Evolutionary conservation across 2,329 filamentous ascomycete species (phyloP).

Genomic region (Trichoderma sp.): DNA sequence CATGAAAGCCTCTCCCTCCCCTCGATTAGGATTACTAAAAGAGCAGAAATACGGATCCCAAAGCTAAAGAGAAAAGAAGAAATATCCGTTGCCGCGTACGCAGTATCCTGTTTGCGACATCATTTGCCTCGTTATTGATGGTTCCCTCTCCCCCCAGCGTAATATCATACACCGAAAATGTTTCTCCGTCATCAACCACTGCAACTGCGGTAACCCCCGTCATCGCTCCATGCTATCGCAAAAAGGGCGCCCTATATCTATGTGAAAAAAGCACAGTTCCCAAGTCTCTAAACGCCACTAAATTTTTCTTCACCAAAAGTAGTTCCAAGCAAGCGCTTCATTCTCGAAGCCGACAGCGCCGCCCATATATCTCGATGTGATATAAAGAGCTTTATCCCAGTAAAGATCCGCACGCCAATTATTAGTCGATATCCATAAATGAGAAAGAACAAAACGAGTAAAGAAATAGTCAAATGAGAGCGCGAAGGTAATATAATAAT

Average conservation of each 20-base stretch:
- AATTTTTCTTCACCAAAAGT: background rate
- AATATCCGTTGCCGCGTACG: background rate
- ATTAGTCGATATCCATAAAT: slow-evolving; percentile 14
- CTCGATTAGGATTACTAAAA: slow-evolving; percentile 8
- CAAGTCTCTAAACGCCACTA: slow-evolving; percentile 21
- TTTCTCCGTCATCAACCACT: background rate
- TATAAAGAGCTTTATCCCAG: slow-evolving; percentile 19
- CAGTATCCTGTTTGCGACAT: slow-evolving; percentile 17
- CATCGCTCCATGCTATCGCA: slow-evolving; percentile 4
- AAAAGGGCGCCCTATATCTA: background rate
- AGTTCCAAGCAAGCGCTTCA: slow-evolving; percentile 12
- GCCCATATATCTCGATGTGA: slow-evolving; percentile 9
- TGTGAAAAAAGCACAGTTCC: background rate
- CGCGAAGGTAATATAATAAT: background rate
- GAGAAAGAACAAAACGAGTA: background rate
- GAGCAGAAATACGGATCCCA: slow-evolving; percentile 2
- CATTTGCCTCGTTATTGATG: background rate
- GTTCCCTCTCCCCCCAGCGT: background rate
- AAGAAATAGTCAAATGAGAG: background rate
- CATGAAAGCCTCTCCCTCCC: background rate
- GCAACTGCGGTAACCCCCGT: background rate
- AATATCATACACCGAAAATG: slow-evolving; percentile 16
- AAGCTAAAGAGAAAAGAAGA: background rate
- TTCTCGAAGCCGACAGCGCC: slow-evolving; percentile 16
- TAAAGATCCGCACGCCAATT: slow-evolving; percentile 20